phyloP scores from a whole-genome alignment of 371 early-diverging fungal species.

The Haplosporangium sp. region DNA sequence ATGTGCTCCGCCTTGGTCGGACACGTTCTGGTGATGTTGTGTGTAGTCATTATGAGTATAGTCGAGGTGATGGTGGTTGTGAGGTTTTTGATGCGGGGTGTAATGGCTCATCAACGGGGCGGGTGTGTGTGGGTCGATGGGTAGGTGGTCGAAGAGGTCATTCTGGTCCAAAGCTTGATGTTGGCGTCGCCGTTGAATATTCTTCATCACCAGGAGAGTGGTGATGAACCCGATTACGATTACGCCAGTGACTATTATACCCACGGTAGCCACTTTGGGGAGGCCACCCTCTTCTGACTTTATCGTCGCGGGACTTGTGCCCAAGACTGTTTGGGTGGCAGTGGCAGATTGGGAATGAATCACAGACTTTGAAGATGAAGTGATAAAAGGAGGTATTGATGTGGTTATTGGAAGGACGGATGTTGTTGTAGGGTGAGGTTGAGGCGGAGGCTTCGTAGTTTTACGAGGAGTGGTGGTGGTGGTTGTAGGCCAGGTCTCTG shows the following conservation, averaged over 20 bases:
- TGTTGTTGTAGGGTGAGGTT: conserved; percentile 32
- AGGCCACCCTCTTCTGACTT: conserved; percentile 10
- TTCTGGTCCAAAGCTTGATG: conserved; percentile 26
- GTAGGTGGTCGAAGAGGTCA: conserved; percentile 36
- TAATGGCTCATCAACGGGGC: conserved; percentile 7
- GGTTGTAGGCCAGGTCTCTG: not conserved
- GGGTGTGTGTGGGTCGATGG: conserved; percentile 17
- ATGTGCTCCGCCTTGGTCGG: conserved; percentile 15
- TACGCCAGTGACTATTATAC: conserved; percentile 10
- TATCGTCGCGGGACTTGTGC: not conserved
- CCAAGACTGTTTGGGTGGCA: not conserved
- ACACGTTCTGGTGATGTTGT: conserved; percentile 6
- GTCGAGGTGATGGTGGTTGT: conserved; percentile 2
- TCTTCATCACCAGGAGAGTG: conserved; percentile 21
- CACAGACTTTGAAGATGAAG: not conserved
- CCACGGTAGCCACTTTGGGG: conserved; percentile 19
- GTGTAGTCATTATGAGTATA: too few relatives aligned
- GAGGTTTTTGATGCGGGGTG: not conserved
- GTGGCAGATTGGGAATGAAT: not conserved
- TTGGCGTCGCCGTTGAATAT: not conserved
- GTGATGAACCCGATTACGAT: conserved; percentile 21
- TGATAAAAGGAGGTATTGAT: not conserved
- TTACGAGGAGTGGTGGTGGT: conserved; percentile 10
- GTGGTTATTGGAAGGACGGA: not conserved
- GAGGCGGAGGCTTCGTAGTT: conserved; percentile 46